These are phyloP conservation scores for Diphasiastrum complanatum DNA, from an alignment of 83 land plant genomes.

Conservation along the genomic window DNA sequence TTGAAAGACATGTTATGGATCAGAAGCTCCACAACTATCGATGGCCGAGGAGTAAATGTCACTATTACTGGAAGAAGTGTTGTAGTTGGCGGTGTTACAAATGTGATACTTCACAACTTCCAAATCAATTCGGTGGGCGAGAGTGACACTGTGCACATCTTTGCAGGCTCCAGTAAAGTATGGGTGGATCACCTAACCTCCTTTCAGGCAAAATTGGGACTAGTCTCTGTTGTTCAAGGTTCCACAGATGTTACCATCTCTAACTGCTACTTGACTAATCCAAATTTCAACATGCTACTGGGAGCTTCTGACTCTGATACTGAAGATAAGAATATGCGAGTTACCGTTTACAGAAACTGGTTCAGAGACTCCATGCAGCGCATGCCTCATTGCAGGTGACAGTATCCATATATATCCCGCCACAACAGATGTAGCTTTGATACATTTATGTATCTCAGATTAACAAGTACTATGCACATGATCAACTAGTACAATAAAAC, in stretches of 20 bases:
- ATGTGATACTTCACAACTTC: slow-evolving; percentile 39
- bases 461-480: not conserved
- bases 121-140: slow-evolving; percentile 23
- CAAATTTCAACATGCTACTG: slow-evolving; percentile 37
- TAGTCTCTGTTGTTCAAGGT: slow-evolving; percentile 35
- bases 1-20: slow-evolving; percentile 34
- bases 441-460: too few species aligned
- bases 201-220: slow-evolving; percentile 37
- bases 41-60: slow-evolving; percentile 34
- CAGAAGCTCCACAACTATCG: slow-evolving; percentile 30
- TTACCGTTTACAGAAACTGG: slow-evolving; percentile 42
- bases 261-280: slow-evolving; percentile 30
- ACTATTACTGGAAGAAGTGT: not conserved
- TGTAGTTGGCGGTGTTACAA: slow-evolving; percentile 18
- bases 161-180: slow-evolving; percentile 14
- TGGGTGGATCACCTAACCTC: slow-evolving; percentile 49
- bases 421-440: too few species aligned
- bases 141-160: slow-evolving; percentile 41
- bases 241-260: slow-evolving; percentile 49
- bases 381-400: slow-evolving; percentile 48
- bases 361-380: slow-evolving; percentile 42
- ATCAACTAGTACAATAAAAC: too few species aligned
- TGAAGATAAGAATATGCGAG: slow-evolving; percentile 29
- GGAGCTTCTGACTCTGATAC: slow-evolving; percentile 39
- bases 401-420: not conserved